Conservation (phyloP, 176 grass and related monocot species). For the Dendrocalamus sinicus region DNA sequence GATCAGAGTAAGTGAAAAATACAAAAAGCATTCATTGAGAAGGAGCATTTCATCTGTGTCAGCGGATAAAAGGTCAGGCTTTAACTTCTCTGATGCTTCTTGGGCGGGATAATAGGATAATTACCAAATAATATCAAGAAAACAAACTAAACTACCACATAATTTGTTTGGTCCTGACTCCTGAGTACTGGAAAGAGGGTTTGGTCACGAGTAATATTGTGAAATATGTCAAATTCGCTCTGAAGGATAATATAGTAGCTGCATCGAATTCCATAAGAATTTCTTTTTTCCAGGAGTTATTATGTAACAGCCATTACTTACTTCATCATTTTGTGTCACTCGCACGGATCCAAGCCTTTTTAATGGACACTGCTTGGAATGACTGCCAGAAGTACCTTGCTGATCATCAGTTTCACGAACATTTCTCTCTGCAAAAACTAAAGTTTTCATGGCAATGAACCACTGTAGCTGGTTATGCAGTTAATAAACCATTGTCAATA, state of each 20-base stretch:
- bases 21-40: not conserved
- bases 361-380: not conserved
- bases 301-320: constrained; percentile 25
- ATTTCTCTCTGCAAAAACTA: constrained; percentile 17
- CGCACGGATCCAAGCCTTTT: constrained; percentile 21
- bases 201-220: not conserved
- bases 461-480: not conserved
- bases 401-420: not conserved
- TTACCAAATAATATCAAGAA: not conserved
- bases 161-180: not conserved
- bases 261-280: not conserved
- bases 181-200: not conserved
- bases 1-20: not conserved
- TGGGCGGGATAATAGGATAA: constrained; percentile 4
- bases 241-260: not conserved
- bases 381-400: not conserved
- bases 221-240: not conserved
- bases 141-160: not conserved
- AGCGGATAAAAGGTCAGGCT: not conserved
- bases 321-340: constrained; percentile 24
- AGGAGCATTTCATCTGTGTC: not conserved
- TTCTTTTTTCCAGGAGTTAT: not conserved
- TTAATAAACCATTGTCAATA: not conserved
- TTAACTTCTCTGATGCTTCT: not conserved
- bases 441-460: constrained; percentile 27